A percentile compares a stretch with the other conserved stretches of the same genome.
These are phyloP conservation scores for Lachnellula cervina DNA, from an alignment of 2,329 filamentous ascomycete species.

Conservation along the genomic window DNA sequence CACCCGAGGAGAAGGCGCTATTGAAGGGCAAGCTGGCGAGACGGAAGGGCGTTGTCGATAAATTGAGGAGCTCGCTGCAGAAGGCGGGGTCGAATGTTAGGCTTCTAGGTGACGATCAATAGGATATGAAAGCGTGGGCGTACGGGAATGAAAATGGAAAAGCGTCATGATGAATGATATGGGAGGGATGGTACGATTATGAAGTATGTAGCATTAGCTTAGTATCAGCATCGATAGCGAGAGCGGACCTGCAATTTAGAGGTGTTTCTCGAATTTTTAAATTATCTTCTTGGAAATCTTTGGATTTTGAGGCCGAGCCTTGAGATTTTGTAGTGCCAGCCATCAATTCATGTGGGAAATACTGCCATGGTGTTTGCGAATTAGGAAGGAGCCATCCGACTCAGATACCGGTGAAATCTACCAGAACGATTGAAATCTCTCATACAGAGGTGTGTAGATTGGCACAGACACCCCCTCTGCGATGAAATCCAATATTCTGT, in stretches of 20 bases:
- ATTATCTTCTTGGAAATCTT: too few species aligned
- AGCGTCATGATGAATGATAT: background rate
- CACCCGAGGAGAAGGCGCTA: conserved; percentile 51
- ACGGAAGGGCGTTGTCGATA: conserved; percentile 48
- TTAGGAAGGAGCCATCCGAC: too few species aligned
- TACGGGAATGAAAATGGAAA: background rate
- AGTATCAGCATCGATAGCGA: background rate
- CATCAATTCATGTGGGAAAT: too few species aligned
- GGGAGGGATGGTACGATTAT: background rate
- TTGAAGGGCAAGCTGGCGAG: conserved; percentile 51
- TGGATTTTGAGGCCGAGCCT: too few species aligned
- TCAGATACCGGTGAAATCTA: too few species aligned
- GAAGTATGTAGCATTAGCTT: background rate
- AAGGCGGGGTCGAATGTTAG: conserved; percentile 28
- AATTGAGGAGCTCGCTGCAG: conserved; percentile 37
- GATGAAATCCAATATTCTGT: too few species aligned
- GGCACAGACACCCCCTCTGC: too few species aligned
- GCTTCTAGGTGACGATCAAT: conserved; percentile 27
- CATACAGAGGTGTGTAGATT: too few species aligned
- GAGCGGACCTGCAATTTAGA: background rate
- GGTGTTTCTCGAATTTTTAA: too few species aligned
- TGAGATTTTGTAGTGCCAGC: too few species aligned
- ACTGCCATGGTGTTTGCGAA: too few species aligned
- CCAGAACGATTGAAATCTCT: too few species aligned
- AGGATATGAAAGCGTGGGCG: conserved; percentile 1